Evolutionary conservation across 2,329 filamentous ascomycete species (phyloP), one percentile per base, ranked within the genome.

Genomic region (Xylaria sp.): DNA sequence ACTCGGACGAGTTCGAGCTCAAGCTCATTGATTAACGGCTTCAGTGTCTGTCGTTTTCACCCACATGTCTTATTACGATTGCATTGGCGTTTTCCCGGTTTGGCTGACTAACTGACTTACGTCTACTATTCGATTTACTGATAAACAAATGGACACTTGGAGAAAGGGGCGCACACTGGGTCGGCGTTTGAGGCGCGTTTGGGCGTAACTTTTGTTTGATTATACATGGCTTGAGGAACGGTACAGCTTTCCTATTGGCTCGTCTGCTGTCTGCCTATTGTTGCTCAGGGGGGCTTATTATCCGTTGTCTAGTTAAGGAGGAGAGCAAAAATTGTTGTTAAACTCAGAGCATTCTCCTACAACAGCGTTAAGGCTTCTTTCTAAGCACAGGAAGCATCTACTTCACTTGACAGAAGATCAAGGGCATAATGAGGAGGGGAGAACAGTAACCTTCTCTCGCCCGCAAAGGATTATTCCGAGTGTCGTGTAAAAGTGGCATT

Each of bases 1-100:
- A 81, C 13, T 83, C 84, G 3, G 81, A 86, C 3, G 86, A 87
- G 36, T 89, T 90, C 73, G 83, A 89, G 76, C 78, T 90, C 71
- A 84, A 85, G 68, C 74, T 88, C 10, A 56, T 68, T 51, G 72
- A 76, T 58, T 75, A 63, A 62, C 46, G 28, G 12, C 28, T 23
- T 48, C 33, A 10, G 48, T 13, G 65, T 12, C 52, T 5, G 2
- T 8, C 2, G 1, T 18, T 15, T 9, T 12, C 15, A 8, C 18
- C 39, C 28, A 20, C 28, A 28, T 60, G 33, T 55, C 13, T 55
- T 49, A 65, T 52, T 60, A 48, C n/a, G 46, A 41, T 54, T 57
- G 39, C 43, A 20, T 28, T 57, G 61, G 55, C 54, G 60, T 67
- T 52, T 9, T 41, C 28, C 7, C n/a, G 48, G 33, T 7, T 57